Evolutionary conservation across 768 basidiomycete genomes (phyloP), one percentile per base, ranked within the genome.

Genomic region (Aureoboletus auriporus): DNA sequence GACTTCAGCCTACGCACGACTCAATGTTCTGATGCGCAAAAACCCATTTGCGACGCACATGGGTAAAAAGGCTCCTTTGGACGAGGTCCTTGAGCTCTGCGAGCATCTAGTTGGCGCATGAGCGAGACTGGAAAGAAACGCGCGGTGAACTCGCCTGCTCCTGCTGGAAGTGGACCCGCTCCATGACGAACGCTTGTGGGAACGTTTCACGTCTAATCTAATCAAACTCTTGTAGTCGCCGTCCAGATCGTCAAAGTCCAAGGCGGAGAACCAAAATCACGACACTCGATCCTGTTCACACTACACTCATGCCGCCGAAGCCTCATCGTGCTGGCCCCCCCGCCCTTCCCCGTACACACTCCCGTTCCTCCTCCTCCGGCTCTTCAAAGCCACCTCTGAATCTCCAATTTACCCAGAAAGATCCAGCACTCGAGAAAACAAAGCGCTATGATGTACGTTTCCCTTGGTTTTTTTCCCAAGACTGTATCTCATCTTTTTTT

Each of bases 1-100:
- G 14, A 86, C 80, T 66, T 97, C 93, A 62, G 73, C 70, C 86
- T 92, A 60, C 30, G 17, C 14, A 28, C 14, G 37, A 44, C 49
- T 33, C 10, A 49, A 20, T 53, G 46, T 8, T 36, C 36, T 17
- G 39, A 40, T 29, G 34, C 20, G 17, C 11, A 35, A 13, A 20
- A 13, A 30, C 12, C 30, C 23, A 28, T 10, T 34, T 13, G 46
- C 27, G 41, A 68, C 80, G 64, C 60, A 89, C 88, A 69, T 82
- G 74, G 0, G 87, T 86, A 65, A 97, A 95, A 35, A 96, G 69
- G 55, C 79, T 80, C 69, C 89, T 92, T 58, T 92, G 80, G 51
- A 87, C 82, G 10, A 95, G 75, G 69, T 94, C 92, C 69, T 91
- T 93, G 64, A 95, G 86, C 83, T 96, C 93, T 40, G 84, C 80